Evolutionary conservation across 2,329 filamentous ascomycete species (phyloP).

Genomic region (Polychaeton citri): DNA sequence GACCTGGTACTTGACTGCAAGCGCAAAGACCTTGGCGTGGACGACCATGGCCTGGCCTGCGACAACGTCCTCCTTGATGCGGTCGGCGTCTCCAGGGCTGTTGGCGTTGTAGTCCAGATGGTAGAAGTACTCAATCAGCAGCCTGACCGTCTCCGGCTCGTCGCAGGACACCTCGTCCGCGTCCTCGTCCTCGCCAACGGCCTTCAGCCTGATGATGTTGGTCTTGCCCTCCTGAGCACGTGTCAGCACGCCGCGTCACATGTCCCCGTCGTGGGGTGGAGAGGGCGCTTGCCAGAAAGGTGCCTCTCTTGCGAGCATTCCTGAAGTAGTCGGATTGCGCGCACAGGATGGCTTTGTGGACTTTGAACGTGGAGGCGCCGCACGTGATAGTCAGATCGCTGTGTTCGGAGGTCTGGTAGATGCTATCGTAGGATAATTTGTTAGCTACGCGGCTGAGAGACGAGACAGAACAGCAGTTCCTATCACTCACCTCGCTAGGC

Average conservation of each 20-base stretch:
- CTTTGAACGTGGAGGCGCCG: conserved; percentile 25
- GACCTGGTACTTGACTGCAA: conserved; percentile 30
- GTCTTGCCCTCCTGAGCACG: conserved; percentile 6
- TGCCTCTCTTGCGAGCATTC: conserved; percentile 5
- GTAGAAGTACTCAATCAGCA: conserved; percentile 18
- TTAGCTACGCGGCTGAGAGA: too few species aligned
- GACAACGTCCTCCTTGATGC: background rate
- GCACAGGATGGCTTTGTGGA: conserved; percentile 29
- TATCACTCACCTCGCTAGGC: too few species aligned
- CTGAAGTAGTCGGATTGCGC: conserved; percentile 26
- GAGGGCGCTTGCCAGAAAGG: conserved; percentile 4
- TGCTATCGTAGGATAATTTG: too few species aligned
- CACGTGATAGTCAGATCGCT: conserved; percentile 31
- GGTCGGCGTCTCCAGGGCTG: background rate
- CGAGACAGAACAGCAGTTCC: too few species aligned
- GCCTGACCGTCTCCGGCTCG: conserved; percentile 12
- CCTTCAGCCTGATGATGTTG: conserved; percentile 8
- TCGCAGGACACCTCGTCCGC: conserved; percentile 8
- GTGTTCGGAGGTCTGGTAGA: too few species aligned
- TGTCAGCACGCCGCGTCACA: background rate
- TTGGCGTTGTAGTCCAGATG: conserved; percentile 10
- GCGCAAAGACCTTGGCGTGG: conserved; percentile 30
- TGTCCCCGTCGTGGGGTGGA: too few species aligned
- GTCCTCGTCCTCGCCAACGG: conserved; percentile 4
- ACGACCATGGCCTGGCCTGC: conserved; percentile 16